Evolutionary conservation across 1,284 basidiomycete species (phyloP).

Genomic region (Cutaneotrichosporon spelunceum): DNA sequence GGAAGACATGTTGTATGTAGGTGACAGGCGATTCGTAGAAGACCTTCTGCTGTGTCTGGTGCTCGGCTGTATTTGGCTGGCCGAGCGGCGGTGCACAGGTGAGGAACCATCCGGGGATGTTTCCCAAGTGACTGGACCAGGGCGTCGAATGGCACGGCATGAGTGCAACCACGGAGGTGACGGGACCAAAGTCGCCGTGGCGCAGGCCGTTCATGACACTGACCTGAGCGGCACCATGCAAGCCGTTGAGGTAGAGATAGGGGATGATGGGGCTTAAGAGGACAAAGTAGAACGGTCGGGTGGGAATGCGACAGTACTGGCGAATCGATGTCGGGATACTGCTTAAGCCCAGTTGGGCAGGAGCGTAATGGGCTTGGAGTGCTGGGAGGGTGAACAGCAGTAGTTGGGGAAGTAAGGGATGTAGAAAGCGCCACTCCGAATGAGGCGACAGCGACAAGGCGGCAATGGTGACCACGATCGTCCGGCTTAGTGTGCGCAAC

Average conservation of each 20-base stretch:
- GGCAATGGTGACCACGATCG: slow-evolving; percentile 63
- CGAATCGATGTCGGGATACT: slow-evolving; percentile 35
- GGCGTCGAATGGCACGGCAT: slow-evolving; percentile 99
- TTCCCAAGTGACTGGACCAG: slow-evolving; percentile 78
- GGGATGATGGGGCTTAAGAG: slow-evolving; percentile 58
- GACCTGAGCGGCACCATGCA: slow-evolving; percentile 76
- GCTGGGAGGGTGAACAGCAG: slow-evolving; percentile 74
- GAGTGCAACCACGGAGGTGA: slow-evolving; percentile 67
- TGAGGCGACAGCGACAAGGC: slow-evolving; percentile 77
- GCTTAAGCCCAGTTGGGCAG: slow-evolving; percentile 39
- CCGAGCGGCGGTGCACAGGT: slow-evolving; percentile 83
- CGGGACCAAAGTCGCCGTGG: slow-evolving; percentile 25
- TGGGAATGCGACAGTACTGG: slow-evolving; percentile 36
- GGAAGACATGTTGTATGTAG: slow-evolving; percentile 62
- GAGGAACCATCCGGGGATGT: slow-evolving; percentile 71
- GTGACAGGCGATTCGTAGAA: slow-evolving; percentile 72
- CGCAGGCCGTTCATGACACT: slow-evolving; percentile 58
- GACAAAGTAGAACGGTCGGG: slow-evolving; percentile 55
- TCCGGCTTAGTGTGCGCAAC: slow-evolving; percentile 56
- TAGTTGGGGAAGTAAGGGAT: slow-evolving; percentile 82
- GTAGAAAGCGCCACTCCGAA: slow-evolving; percentile 97
- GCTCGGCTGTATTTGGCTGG: slow-evolving; percentile 41
- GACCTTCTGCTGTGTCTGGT: slow-evolving; percentile 76
- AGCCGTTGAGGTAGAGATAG: slow-evolving; percentile 64
- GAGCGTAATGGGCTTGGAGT: slow-evolving; percentile 57